Percentiles rank a stretch among this genome's conserved stretches.
These are phyloP conservation scores for Ailanthus altissimus DNA, from an alignment of 345 rosid species.

Conservation along the genomic window DNA sequence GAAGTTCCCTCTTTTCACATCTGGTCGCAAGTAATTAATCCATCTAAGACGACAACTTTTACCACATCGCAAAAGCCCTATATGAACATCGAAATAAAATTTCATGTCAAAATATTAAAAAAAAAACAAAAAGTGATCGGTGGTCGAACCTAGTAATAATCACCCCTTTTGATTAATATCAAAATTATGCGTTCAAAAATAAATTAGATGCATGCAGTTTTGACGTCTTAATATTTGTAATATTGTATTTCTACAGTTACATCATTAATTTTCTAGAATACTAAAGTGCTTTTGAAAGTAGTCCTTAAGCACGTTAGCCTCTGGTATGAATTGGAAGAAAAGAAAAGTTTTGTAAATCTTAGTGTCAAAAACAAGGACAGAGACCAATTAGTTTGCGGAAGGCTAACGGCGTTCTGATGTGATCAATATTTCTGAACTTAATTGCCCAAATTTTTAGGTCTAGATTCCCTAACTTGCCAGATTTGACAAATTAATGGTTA, in stretches of 20 bases:
- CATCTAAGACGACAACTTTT: constrained; percentile 93
- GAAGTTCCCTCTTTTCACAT: constrained; percentile 82
- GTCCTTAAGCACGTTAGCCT: neutral
- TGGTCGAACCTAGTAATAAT: no score
- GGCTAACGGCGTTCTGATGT: constrained; percentile 1
- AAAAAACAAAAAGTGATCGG: no score
- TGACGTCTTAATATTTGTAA: no score
- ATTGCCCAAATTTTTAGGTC: neutral
- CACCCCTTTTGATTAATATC: no score
- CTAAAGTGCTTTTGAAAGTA: neutral
- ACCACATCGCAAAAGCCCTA: constrained; percentile 83
- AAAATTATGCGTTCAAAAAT: no score
- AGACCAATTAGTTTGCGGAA: neutral
- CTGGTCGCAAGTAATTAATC: constrained; percentile 91
- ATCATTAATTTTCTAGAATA: neutral
- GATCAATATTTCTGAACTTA: neutral
- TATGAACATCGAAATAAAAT: neutral
- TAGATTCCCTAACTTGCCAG: constrained; percentile 9
- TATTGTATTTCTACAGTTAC: neutral
- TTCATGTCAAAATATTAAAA: no score
- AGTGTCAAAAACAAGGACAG: neutral
- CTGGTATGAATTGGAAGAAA: no score
- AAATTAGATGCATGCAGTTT: no score
- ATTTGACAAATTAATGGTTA: neutral
- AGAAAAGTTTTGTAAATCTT: neutral